phyloP scores from a whole-genome alignment of 1,284 basidiomycete genomes.

The Puccinia hordei region DNA sequence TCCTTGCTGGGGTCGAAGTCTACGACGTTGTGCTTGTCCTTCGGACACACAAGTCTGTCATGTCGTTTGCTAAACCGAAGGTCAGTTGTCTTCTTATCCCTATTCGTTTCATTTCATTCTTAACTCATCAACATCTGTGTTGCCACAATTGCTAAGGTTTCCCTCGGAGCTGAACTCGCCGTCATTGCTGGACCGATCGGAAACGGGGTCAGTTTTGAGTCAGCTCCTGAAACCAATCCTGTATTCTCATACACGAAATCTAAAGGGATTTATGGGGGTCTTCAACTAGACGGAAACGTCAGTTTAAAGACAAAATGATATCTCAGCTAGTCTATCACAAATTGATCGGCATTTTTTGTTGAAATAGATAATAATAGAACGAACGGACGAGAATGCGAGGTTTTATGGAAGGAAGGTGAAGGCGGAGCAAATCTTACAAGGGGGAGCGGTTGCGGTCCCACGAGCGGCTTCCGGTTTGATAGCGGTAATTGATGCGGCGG shows the following conservation, averaged over 20 bases:
- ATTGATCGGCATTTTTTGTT: background rate
- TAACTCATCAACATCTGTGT: constrained; percentile 40
- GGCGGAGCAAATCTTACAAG: constrained; percentile 39
- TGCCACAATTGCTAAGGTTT: constrained; percentile 56
- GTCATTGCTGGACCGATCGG: constrained; percentile 59
- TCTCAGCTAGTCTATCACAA: background rate
- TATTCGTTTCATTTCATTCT: background rate
- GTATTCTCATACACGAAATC: constrained; percentile 59
- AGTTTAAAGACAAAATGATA: background rate
- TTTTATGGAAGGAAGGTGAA: constrained; percentile 43
- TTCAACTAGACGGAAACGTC: constrained; percentile 59
- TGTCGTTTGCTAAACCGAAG: constrained; percentile 50
- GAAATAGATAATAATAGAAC: constrained; percentile 6
- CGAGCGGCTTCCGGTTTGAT: constrained; percentile 36
- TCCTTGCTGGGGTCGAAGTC: constrained; percentile 59
- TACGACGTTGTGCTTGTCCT: constrained; percentile 60
- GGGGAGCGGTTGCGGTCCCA: constrained; percentile 41
- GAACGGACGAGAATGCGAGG: constrained; percentile 41
- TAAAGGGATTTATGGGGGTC: constrained; percentile 59
- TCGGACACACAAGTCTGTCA: constrained; percentile 56
- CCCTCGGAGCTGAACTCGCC: constrained; percentile 58
- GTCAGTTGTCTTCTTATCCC: background rate
- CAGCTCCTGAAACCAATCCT: constrained; percentile 55
- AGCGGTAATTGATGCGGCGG: constrained; percentile 34
- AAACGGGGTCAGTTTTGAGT: constrained; percentile 58